phyloP scores from a whole-genome alignment of 257 asterid species.

The Fraxinus cuspidata region DNA sequence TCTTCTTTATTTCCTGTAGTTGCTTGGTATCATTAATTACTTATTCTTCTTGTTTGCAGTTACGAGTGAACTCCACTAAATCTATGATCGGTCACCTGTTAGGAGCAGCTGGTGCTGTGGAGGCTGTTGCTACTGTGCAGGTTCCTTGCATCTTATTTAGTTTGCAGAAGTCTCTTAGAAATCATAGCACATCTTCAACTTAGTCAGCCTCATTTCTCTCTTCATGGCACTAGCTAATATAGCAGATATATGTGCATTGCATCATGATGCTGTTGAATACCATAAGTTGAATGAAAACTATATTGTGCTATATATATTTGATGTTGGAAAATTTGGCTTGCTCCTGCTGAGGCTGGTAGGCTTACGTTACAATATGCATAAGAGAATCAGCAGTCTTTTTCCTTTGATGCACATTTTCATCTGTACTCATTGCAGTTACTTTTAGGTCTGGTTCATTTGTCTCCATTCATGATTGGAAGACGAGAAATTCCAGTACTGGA shows the following conservation, averaged over 20 bases:
- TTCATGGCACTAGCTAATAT: background rate
- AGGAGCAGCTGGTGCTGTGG: constrained; percentile 99
- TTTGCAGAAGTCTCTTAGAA: constrained; percentile 17
- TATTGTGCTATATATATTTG: background rate
- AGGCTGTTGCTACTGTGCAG: constrained; percentile 97
- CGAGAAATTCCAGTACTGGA: background rate
- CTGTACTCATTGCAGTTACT: background rate
- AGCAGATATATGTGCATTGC: background rate
- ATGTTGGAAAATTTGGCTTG: background rate
- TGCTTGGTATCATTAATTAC: background rate
- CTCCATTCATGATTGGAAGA: background rate
- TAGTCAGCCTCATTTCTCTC: background rate
- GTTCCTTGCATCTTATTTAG: constrained; percentile 34
- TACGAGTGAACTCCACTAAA: constrained; percentile 92
- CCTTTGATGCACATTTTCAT: background rate
- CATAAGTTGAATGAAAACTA: background rate
- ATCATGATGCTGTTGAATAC: background rate
- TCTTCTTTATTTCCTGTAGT: constrained; percentile 14
- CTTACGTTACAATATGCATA: background rate
- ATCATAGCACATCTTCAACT: constrained; percentile 2
- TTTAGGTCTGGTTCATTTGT: background rate
- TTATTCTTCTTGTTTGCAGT: constrained; percentile 46
- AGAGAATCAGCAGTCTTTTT: background rate
- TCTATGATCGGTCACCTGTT: constrained; percentile 97
- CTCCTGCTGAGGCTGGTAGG: background rate